Evolutionary conservation across 768 basidiomycete genomes (phyloP).

Genomic region (Suillus subaureus): DNA sequence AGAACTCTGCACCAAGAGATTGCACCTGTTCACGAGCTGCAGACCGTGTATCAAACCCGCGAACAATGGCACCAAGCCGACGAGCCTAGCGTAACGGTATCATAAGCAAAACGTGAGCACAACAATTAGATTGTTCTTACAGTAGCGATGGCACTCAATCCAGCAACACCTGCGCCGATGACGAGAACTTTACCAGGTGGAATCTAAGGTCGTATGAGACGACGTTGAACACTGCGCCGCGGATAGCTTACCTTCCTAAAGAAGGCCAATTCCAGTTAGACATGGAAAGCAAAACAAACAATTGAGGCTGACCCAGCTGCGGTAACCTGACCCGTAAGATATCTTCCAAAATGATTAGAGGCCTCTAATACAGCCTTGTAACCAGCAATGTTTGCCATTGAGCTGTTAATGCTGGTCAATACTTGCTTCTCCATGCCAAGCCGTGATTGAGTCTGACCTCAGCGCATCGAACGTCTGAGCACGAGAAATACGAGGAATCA

Average conservation of each 20-base stretch:
- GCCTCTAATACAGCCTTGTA: constrained; percentile 93
- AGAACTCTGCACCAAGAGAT: constrained; percentile 86
- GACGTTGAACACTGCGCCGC: constrained; percentile 5
- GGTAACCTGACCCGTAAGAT: constrained; percentile 89
- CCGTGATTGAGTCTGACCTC: constrained; percentile 48
- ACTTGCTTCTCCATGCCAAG: constrained; percentile 6
- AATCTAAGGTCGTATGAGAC: constrained; percentile 49
- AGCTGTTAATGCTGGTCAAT: constrained; percentile 44
- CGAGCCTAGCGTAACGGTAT: constrained; percentile 52
- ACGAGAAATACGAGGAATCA: constrained; percentile 88
- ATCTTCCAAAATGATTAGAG: constrained; percentile 86
- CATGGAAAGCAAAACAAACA: constrained; percentile 6
- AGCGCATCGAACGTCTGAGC: constrained; percentile 90
- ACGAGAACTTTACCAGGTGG: constrained; percentile 86
- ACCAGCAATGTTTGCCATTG: constrained; percentile 94
- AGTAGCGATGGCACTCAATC: constrained; percentile 85
- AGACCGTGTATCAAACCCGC: constrained; percentile 85
- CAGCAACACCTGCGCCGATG: constrained; percentile 89
- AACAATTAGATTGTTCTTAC: constrained; percentile 37
- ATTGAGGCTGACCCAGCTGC: constrained; percentile 74
- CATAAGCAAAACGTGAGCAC: background rate
- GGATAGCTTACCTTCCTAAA: constrained; percentile 43
- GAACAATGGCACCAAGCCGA: constrained; percentile 84
- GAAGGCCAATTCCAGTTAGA: constrained; percentile 12
- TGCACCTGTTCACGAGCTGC: constrained; percentile 89